Percentiles rank a stretch among this genome's conserved stretches.
These are phyloP conservation scores for Bretziella fagacearum DNA, from an alignment of 2,329 filamentous ascomycete genomes.

Conservation along the genomic window DNA sequence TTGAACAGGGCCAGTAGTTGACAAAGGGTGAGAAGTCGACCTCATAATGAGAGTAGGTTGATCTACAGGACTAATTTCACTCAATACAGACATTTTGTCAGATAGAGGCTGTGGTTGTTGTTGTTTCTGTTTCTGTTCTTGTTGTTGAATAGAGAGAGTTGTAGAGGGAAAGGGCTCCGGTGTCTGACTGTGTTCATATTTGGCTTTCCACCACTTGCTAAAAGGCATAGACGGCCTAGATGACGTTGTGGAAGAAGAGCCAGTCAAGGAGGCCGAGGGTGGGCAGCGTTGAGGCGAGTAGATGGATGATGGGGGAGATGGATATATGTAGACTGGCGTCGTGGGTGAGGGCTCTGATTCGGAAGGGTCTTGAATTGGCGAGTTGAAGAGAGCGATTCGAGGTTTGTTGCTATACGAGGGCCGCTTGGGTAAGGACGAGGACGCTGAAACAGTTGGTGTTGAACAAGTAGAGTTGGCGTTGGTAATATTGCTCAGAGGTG, in stretches of 20 bases:
- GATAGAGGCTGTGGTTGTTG: background rate
- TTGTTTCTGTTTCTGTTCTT: background rate
- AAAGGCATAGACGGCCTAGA: slow-evolving; percentile 7
- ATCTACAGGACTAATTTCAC: background rate
- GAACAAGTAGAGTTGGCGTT: background rate
- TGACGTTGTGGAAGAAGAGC: slow-evolving; percentile 9
- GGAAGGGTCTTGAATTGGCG: background rate
- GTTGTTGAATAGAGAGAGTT: background rate
- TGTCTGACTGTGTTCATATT: slow-evolving; percentile 15
- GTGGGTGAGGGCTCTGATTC: background rate
- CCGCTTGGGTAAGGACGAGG: slow-evolving; percentile 1
- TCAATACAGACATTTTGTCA: slow-evolving; percentile 6
- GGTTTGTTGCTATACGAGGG: background rate
- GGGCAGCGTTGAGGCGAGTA: slow-evolving; percentile 5
- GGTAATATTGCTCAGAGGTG: background rate
- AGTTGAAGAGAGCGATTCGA: background rate
- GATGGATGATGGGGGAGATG: slow-evolving; percentile 1
- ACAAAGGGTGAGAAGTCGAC: slow-evolving; percentile 13
- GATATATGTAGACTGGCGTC: background rate
- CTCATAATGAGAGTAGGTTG: slow-evolving; percentile 10
- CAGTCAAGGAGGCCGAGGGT: slow-evolving; percentile 7
- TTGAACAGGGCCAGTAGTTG: slow-evolving; percentile 34
- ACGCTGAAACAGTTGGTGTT: background rate
- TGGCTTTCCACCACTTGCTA: slow-evolving; percentile 10
- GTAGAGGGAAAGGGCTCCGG: slow-evolving; percentile 12